Evolutionary conservation across 2,329 filamentous ascomycete species (phyloP).

Genomic region (Cladosporium sp.): DNA sequence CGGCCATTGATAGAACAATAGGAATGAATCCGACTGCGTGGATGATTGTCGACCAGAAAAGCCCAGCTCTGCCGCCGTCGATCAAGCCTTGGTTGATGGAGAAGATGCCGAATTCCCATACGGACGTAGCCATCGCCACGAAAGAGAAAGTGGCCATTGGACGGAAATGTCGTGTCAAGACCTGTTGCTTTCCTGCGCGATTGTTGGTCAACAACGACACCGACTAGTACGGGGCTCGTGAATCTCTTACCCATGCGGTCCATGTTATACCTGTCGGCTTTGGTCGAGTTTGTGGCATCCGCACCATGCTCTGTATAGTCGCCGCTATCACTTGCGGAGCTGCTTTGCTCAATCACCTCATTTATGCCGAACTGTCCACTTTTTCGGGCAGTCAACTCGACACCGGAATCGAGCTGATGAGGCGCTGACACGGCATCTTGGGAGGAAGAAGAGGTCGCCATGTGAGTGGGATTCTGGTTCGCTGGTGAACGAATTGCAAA

Average conservation of each 20-base stretch:
- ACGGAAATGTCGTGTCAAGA: constrained; percentile 17
- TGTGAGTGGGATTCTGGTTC: neutral
- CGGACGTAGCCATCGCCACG: constrained; percentile 13
- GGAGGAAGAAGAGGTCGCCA: neutral
- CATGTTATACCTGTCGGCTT: neutral
- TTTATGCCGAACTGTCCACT: neutral
- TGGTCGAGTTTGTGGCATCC: neutral
- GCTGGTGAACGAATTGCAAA: neutral
- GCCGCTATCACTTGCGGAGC: neutral
- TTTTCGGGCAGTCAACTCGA: constrained; percentile 1
- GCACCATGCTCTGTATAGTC: neutral
- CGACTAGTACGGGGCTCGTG: neutral
- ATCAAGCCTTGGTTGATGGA: constrained; percentile 14
- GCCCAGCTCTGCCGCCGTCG: constrained; percentile 23
- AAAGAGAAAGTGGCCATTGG: constrained; percentile 17
- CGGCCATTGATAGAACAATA: constrained; percentile 29
- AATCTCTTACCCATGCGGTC: constrained; percentile 2
- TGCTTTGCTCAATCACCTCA: neutral
- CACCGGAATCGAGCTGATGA: neutral
- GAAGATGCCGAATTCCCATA: constrained; percentile 18
- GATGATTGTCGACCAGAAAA: constrained; percentile 23
- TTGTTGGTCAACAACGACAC: neutral
- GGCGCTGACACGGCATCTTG: neutral
- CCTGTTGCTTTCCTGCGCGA: constrained; percentile 17
- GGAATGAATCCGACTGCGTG: constrained; percentile 18